Conservation (phyloP, 768 basidiomycete species). For the Termitomyces sp. region DNA sequence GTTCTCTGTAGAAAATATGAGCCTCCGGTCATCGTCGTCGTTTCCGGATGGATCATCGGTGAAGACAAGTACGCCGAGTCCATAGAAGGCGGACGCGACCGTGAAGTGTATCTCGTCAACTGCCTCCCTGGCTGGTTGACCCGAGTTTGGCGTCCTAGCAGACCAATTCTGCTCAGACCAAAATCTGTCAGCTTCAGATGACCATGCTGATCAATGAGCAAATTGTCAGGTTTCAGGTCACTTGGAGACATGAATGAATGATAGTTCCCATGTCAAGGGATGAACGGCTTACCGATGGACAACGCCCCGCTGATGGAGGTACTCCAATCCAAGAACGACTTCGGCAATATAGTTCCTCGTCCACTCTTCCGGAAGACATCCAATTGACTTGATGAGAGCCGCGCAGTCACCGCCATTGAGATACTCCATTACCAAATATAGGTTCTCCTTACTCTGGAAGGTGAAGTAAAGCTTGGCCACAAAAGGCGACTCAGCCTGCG, state of each 20-base stretch:
- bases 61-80: slow-evolving; percentile 78
- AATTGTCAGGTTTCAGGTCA: slow-evolving; percentile 96
- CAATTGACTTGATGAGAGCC: slow-evolving; percentile 93
- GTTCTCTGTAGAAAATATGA: slow-evolving; percentile 79
- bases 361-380: slow-evolving; percentile 93
- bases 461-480: slow-evolving; percentile 98
- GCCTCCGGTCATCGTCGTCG: slow-evolving; percentile 45
- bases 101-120: slow-evolving; percentile 51
- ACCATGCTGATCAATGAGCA: slow-evolving; percentile 94
- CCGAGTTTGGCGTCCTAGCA: slow-evolving; percentile 93
- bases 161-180: slow-evolving; percentile 92
- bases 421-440: slow-evolving; percentile 99
- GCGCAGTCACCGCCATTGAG: slow-evolving; percentile 98
- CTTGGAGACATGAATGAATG: slow-evolving; percentile 34
- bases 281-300: slow-evolving; percentile 79
- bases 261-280: background rate
- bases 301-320: slow-evolving; percentile 91
- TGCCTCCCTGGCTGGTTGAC: slow-evolving; percentile 51
- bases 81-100: slow-evolving; percentile 78
- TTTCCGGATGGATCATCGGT: slow-evolving; percentile 58
- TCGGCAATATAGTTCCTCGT: slow-evolving; percentile 95
- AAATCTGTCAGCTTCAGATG: slow-evolving; percentile 99
- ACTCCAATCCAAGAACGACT: slow-evolving; percentile 91
- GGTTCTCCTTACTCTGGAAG: slow-evolving; percentile 98
- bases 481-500: slow-evolving; percentile 96